Percentiles rank a stretch among this genome's conserved stretches.
phyloP scores from a whole-genome alignment of 371 early-diverging fungal species.

The Actinomortierella wolfii region DNA sequence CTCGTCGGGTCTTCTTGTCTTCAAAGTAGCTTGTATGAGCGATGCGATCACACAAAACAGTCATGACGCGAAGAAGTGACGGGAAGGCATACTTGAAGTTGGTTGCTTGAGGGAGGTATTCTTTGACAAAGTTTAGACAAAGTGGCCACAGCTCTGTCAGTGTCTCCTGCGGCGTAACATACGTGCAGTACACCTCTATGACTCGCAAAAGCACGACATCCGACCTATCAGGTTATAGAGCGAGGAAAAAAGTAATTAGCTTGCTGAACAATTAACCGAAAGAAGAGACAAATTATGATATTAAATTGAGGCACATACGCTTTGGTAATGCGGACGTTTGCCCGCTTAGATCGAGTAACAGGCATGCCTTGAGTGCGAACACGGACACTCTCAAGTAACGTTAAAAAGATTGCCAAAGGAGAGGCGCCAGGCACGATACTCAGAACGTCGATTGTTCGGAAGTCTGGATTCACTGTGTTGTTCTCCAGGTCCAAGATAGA shows the following conservation, averaged over 20 bases:
- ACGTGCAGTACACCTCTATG: constrained; percentile 61
- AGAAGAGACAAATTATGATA: neutral
- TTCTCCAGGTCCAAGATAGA: constrained; percentile 39
- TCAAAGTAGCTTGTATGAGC: constrained; percentile 56
- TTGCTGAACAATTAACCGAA: too few species aligned
- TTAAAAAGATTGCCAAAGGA: constrained; percentile 58
- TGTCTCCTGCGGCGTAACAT: constrained; percentile 52
- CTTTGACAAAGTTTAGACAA: constrained; percentile 67
- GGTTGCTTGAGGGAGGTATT: constrained; percentile 66
- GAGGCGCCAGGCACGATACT: constrained; percentile 56
- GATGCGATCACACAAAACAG: constrained; percentile 60
- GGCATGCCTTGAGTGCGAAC: constrained; percentile 58
- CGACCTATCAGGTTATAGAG: constrained; percentile 45
- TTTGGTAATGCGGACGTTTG: constrained; percentile 58
- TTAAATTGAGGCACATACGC: constrained; percentile 47
- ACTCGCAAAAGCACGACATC: constrained; percentile 66
- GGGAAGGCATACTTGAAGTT: constrained; percentile 67
- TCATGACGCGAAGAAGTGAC: constrained; percentile 62
- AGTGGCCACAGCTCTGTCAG: constrained; percentile 68
- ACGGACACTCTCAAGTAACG: constrained; percentile 59
- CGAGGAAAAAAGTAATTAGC: neutral
- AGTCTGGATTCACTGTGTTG: constrained; percentile 32
- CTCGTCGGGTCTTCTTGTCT: constrained; percentile 67
- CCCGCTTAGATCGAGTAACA: constrained; percentile 32
- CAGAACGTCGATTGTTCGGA: constrained; percentile 55